Conservation (phyloP, 2,329 filamentous ascomycete genomes). For the Phyllosticta capitalensis region DNA sequence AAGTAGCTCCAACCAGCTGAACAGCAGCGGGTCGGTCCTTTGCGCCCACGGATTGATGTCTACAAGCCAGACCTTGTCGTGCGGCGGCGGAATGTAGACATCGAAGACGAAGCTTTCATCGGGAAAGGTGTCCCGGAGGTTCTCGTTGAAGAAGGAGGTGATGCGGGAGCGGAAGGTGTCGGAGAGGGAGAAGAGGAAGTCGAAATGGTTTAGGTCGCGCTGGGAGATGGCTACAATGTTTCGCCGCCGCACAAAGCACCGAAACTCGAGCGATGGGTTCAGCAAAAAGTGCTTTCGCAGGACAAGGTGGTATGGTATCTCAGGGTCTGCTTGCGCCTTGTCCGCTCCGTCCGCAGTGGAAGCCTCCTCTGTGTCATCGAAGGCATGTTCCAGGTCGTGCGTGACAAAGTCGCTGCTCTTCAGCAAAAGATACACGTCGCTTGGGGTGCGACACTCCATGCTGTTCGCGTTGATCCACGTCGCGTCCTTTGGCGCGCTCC, state of each 20-base stretch:
- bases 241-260: slow-evolving; percentile 83
- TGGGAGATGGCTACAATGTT: slow-evolving; percentile 76
- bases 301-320: slow-evolving; percentile 69
- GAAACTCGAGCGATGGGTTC: slow-evolving; percentile 86
- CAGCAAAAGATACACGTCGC: slow-evolving; percentile 86
- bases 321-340: slow-evolving; percentile 11
- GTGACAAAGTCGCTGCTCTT: slow-evolving; percentile 94
- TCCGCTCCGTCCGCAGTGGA: background rate
- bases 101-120: slow-evolving; percentile 84
- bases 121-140: slow-evolving; percentile 67
- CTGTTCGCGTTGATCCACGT: slow-evolving; percentile 87
- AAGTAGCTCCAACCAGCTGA: slow-evolving; percentile 81
- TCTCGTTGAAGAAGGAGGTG: slow-evolving; percentile 65
- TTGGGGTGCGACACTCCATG: slow-evolving; percentile 78
- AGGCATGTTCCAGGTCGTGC: slow-evolving; percentile 88
- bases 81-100: slow-evolving; percentile 71
- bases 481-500: slow-evolving; percentile 94
- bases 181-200: slow-evolving; percentile 64
- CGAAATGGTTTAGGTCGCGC: slow-evolving; percentile 82
- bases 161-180: slow-evolving; percentile 59
- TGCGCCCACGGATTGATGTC: slow-evolving; percentile 95
- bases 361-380: slow-evolving; percentile 56
- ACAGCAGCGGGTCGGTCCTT: slow-evolving; percentile 79
- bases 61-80: slow-evolving; percentile 72
- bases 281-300: slow-evolving; percentile 81